Evolutionary conservation across 352 stramenopile genomes (phyloP), one percentile per base, ranked within the genome.

Genomic region (Phytophthora nicotianae): DNA sequence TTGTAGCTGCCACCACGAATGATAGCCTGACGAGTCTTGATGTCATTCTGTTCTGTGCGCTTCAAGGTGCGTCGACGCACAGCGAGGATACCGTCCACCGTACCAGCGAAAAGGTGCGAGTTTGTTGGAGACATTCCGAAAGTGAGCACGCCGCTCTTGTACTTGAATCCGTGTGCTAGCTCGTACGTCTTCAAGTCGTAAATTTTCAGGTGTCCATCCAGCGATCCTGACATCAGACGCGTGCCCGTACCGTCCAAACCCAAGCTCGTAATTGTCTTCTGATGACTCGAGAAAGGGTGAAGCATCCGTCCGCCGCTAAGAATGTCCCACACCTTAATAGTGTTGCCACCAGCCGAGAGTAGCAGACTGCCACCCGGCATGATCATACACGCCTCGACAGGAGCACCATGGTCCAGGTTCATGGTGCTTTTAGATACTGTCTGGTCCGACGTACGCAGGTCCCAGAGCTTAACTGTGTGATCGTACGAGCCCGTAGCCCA

Each of bases 221-320:
- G 77, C 23, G 89, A 95, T 42, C 87, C 83, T 20, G 88, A 92
- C 50, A 98, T 69, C n/a, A 98, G 70, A 23, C 92, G 84, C n/a
- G 82, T 90, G 16, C 84, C 80, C 16, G 80, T 96, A 45, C 88
- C 91, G 56, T 98, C 92, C 5, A 97, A 61, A 7, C 79, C 77
- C 46, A 98, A 75, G 59, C 79, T 94, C 21, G 93, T 98, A 65
- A 98, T 96, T n/a, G 89, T 97, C 71, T 98, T 98, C 58, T 98
- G 91, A 74, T 98, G 93, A 67, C 86, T 96, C 47, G 81, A 91
- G 62, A 98, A 96, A 68, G 81, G 85, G 67, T 96, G 85, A 46
- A 98, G 67, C 64, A 97, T 68, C 16, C 79, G 75, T 14, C 90
- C 91, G 16, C 89, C 89, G 50, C 81, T 95, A 21, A 97, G 74